These are phyloP conservation scores for Phytophthora multivora DNA, from an alignment of 352 stramenopile species.

Conservation along the genomic window DNA sequence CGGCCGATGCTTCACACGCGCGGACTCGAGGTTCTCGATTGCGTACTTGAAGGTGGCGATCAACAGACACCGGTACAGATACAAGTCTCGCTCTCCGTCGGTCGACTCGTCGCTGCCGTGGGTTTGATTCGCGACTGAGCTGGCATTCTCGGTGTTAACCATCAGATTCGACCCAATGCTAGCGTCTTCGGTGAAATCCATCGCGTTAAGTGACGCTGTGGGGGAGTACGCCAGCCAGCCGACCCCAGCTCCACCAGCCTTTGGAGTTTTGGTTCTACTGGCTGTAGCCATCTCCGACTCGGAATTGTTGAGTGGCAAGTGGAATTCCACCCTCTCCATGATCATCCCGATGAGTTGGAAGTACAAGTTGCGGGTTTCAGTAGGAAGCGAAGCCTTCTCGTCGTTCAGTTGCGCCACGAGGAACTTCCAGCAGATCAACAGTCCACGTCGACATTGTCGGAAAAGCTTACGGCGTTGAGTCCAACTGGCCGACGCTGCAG, in stretches of 20 bases:
- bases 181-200: constrained; percentile 26
- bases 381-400: constrained; percentile 34
- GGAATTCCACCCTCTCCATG: constrained; percentile 71
- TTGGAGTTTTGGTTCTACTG: constrained; percentile 16
- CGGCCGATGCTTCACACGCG: constrained; percentile 40
- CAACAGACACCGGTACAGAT: constrained; percentile 67
- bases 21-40: constrained; percentile 61
- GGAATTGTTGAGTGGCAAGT: constrained; percentile 31
- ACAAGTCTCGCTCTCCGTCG: constrained; percentile 59
- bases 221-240: constrained; percentile 40
- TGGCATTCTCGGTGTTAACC: constrained; percentile 26
- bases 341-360: constrained; percentile 70
- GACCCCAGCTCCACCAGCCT: constrained; percentile 13
- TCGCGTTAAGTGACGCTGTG: constrained; percentile 23
- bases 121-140: constrained; percentile 4
- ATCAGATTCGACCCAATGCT: constrained; percentile 12
- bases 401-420: constrained; percentile 65
- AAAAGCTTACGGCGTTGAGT: constrained; percentile 47
- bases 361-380: constrained; percentile 55
- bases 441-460: constrained; percentile 59
- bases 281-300: constrained; percentile 2
- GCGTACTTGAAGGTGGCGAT: constrained; percentile 84
- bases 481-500: constrained; percentile 14
- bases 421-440: constrained; percentile 74
- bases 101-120: constrained; percentile 28